Evolutionary conservation across 1,284 basidiomycete species (phyloP), one percentile per base, ranked within the genome.

Genomic region (Gomphus sp.): DNA sequence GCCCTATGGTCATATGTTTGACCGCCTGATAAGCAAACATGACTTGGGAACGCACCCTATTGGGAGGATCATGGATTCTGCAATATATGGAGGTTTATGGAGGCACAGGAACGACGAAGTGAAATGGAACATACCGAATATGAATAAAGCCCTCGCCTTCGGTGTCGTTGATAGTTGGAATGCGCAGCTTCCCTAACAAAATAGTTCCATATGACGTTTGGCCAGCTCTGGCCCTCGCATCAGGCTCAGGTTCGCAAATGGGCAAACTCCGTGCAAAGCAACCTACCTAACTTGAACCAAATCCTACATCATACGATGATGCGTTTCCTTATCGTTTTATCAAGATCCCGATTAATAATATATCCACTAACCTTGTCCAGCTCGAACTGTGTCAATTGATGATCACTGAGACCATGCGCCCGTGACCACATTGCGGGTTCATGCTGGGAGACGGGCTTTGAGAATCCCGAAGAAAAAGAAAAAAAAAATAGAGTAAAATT

Each of bases 371-470:
- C 68, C 28, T 73, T 64, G 63, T 75, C 75, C 60, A 87, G 71
- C 48, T 70, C 72, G 65, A 89, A 89, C 52, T 66, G 65, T 44
- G 72, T 70, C 55, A 90, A 73, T 36, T 82, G 72, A 0, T 70
- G 56, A 65, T 91, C 80, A 37, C 75, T 74, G 22, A 89, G 65
- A 14, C 69, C 73, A 44, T 66, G 64, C 0, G 81, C 85, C 53
- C 85, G 76, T 16, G 76, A 74, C 84, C 85, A 89, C 86, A 89
- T 89, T 66, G 71, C 74, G 52, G 82, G 83, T 68, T 88, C 84
- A 67, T 89, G 85, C 61, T 59, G 47, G 33, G 16, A 36, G 5
- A 43, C 41, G n/a, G 8, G 8, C n/a, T 14, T 7, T 16, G n/a
- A 43, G 41, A 6, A 6, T 3, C 14, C 12, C 41, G 16, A 43